Percentiles rank a stretch among this genome's conserved stretches.
phyloP scores from a whole-genome alignment of 2,329 filamentous ascomycete genomes.

The Penicillium brasilianum region DNA sequence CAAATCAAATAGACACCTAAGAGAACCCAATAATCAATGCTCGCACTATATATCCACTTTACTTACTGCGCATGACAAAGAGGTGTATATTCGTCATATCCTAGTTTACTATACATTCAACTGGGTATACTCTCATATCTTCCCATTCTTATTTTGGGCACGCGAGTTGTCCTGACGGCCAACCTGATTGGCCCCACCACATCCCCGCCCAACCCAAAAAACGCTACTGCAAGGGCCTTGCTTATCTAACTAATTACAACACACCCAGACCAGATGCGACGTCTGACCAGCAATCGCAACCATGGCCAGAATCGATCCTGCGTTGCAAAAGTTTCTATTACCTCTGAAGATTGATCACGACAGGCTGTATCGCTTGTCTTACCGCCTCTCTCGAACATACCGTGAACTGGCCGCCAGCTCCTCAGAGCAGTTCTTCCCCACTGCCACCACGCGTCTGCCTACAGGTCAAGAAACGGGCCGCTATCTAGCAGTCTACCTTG shows the following conservation, averaged over 20 bases:
- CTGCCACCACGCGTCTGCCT: constrained; percentile 47
- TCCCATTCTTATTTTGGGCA: background rate
- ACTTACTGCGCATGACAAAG: no score
- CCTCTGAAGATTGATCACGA: constrained; percentile 38
- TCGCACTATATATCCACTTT: no score
- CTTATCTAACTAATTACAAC: background rate
- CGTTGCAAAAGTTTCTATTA: constrained; percentile 35
- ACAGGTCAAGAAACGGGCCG: constrained; percentile 58
- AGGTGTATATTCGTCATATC: background rate
- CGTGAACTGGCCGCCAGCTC: constrained; percentile 44
- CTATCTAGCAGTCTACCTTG: constrained; percentile 60
- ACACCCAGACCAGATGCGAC: background rate
- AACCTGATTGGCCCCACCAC: background rate
- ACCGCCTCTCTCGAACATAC: constrained; percentile 44
- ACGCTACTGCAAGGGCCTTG: constrained; percentile 4
- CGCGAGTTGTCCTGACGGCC: background rate
- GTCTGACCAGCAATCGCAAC: background rate
- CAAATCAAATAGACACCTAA: no score
- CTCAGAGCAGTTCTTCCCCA: constrained; percentile 50
- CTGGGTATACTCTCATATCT: background rate
- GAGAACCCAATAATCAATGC: no score
- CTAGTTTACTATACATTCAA: background rate
- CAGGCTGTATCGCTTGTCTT: constrained; percentile 43
- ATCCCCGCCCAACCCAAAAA: constrained; percentile 2
- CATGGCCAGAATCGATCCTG: constrained; percentile 20